Evolutionary conservation across 192 early-diverging fungal genomes (phyloP).

Genomic region (Coemansia sp.): DNA sequence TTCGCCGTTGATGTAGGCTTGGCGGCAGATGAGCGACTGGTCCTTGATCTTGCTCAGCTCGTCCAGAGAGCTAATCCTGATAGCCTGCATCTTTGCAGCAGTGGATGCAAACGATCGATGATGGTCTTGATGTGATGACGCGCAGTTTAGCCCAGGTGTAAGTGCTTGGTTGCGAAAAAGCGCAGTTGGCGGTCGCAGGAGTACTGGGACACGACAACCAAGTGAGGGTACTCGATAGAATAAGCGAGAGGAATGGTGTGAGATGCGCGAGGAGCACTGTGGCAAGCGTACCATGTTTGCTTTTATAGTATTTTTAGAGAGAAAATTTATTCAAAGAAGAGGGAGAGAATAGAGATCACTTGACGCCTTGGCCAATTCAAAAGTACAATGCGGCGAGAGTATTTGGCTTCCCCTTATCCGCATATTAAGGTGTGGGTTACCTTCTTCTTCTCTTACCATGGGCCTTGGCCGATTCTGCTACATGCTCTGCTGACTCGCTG

Average conservation of each 20-base stretch:
- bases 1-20: conserved; percentile 64
- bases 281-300: not conserved
- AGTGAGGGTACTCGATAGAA: not conserved
- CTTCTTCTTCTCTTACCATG: not conserved
- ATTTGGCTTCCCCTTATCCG: not conserved
- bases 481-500: not conserved
- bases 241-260: not conserved
- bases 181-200: not conserved
- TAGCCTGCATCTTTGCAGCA: conserved; percentile 7
- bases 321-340: not conserved
- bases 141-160: not conserved
- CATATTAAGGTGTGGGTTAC: not conserved
- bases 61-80: conserved; percentile 16
- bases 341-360: not conserved
- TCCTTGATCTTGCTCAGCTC: conserved; percentile 64
- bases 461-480: not conserved
- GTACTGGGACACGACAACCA: not conserved
- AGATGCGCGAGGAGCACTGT: not conserved
- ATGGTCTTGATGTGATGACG: not conserved
- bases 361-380: not conserved
- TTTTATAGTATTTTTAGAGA: not conserved
- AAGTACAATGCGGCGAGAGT: not conserved
- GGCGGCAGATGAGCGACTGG: conserved; percentile 57
- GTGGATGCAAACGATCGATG: conserved; percentile 8
- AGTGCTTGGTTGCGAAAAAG: not conserved